Base-by-base conservation (phyloP, 495 filamentous ascomycete genomes). In the Hypoxylon trugodes region DNA sequence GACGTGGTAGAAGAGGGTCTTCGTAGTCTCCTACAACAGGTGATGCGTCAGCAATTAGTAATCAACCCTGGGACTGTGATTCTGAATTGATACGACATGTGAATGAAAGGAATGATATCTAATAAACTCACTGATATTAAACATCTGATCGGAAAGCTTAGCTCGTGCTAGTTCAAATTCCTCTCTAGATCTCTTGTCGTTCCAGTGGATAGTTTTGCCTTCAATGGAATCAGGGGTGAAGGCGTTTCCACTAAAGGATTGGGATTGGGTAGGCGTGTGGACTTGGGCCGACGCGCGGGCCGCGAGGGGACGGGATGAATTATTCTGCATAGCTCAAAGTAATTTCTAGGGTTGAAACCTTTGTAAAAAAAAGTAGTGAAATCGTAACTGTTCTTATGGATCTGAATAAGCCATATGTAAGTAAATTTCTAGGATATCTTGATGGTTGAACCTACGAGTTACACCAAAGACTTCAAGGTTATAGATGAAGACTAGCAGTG, bases 161-260 rank as follows among this genome's bases (percentile, higher is more conserved):
- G 54, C 35, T 41, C 73, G 77, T 15, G 62, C 50, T 10, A 36
- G 21, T 22, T 78, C 74, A 52, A 82, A 86, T 38, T 92, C 90
- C 15, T 90, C 87, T 61, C 81, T 77, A 0, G 84, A 80, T 50
- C 82, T 82, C 64, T 82, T 82, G 49, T 78, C 86, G 66, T 81
- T 82, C 63, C 88, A 74, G 18, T 74, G 78, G 6, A 83, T 77
- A 10, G 79, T 78, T 47, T 75, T 73, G 45, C 85, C 81, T 28
- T 68, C 62, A 45, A 69, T 64, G 19, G 64, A 56, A 41, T 69
- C 65, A 16, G 59, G 53, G 4, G 65, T 66, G 69, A 61, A 56
- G 56, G 56, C 59, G 1, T 21, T 37, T 0, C 54, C 50, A 33
- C 62, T 52, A 48, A 69, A 65, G 37, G 74, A 69, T 32, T 65